Base-by-base conservation (phyloP, 139 green algal species). In the Tetradesmus obliquus region DNA sequence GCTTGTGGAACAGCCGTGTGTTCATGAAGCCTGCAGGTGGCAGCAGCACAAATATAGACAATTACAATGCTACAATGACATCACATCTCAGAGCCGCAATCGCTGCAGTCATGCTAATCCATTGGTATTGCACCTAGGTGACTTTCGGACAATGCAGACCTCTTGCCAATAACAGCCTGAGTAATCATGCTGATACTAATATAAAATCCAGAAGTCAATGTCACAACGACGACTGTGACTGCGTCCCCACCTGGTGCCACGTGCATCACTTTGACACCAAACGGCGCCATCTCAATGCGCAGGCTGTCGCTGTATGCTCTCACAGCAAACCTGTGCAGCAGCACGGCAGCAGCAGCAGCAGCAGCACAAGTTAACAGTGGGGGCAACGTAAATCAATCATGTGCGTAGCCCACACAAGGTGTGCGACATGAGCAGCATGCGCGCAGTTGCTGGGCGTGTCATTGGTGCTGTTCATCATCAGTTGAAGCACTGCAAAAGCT, bases 261-360 rank as follows among this genome's bases (percentile, higher is more conserved):
- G 57, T 90, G 72, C 71, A 92, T 86, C 9, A 90, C 84, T 9
- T 81, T 15, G 3, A 92, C 71, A 19, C 84, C 84, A 62, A 84
- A 86, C 4, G 66, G 66, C 5, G 55, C 76, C 55, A 92, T 84
- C 90, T 92, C 90, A 2, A 90, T 32, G 1, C 90, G 54, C 72
- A 92, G 32, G 3, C 53, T 12, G 55, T 92, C 90, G 53, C 53
- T 92, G 32, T 90, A 83, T 1, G 66, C 83, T 5, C 84, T 55
- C 4, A 92, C 83, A 69, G 90, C 90, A 66, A n/a, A 22, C 66
- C 66, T 76, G 66, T 12, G 9, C 3, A 20, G 9, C 9, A 76
- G n/a, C 1, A 76, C 6, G 5, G 15, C 66, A 76, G 15, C 15
- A 76, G 62, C 66, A 76, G 66, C 32, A 45, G 32, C 32, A 45